phyloP scores from a whole-genome alignment of 345 rosid species.

The Rhodamnia argentea region DNA sequence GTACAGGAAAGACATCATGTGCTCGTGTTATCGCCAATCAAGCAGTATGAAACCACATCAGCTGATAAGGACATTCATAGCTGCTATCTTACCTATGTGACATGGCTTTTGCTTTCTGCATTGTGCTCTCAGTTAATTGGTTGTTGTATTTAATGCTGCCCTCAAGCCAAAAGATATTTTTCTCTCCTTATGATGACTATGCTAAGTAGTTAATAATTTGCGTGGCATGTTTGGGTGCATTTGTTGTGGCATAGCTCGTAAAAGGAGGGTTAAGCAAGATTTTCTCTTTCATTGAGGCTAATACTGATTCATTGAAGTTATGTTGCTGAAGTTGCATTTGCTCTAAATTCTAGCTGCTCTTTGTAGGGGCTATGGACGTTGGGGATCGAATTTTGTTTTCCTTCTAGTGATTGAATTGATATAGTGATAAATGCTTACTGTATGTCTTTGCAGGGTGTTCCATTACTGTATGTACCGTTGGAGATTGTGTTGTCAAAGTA shows the following conservation, averaged over 20 bases:
- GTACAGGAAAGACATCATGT: conserved; percentile 95
- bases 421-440: neutral
- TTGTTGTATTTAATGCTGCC: neutral
- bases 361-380: neutral
- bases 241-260: neutral
- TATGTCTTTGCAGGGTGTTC: conserved; percentile 48
- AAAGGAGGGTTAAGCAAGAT: neutral
- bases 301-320: neutral
- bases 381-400: neutral
- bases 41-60: conserved; percentile 45
- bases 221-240: neutral
- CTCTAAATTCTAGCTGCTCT: neutral
- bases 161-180: neutral
- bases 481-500: conserved; percentile 86
- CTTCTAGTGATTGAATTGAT: neutral
- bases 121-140: neutral
- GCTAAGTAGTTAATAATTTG: neutral
- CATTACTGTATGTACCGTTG: conserved; percentile 77
- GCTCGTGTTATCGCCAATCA: conserved; percentile 91
- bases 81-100: neutral
- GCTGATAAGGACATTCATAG: neutral
- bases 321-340: neutral
- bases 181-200: neutral
- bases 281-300: neutral
- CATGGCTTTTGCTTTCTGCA: neutral